Evolutionary conservation across 1,284 basidiomycete genomes (phyloP), one percentile per base, ranked within the genome.

Genomic region (Fomitopsis schrenkii): DNA sequence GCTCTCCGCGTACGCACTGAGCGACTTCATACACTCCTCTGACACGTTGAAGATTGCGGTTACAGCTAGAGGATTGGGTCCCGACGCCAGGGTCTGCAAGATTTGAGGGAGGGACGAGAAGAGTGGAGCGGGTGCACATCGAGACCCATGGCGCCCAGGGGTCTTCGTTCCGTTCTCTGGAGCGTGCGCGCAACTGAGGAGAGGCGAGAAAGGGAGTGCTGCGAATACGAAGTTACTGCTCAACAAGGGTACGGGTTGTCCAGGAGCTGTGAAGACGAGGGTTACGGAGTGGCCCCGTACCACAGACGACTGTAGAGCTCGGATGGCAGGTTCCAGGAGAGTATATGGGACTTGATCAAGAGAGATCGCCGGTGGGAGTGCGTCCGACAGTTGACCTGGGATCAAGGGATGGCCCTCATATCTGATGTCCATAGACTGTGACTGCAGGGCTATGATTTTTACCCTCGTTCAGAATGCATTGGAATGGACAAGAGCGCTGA

Each of bases 1-100:
- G 2, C 65, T 64, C 7, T 71, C 67, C 62, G 80, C 63, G 55
- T 57, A 57, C 36, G 58, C 56, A 46, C 63, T 50, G 67, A 72
- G 52, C 62, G 65, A 53, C 53, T 52, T 42, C 72, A 67, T 75
- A 55, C 79, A 77, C 38, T 74, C 68, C 9, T 63, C 63, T 4
- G 85, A 84, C 35, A 80, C 68, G 60, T 85, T 83, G 10, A 68
- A 71, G 28, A 83, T 62, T 6, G 74, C 72, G 46, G 74, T 63
- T 57, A 85, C 66, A n/a, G 63, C 70, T n/a, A 79, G 67, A 6
- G 65, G 62, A 3, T 64, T 56, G 0, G 68, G 60, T 38, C 68
- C 68, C 2, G 72, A 71, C 3, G 74, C 71, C n/a, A 79, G 64
- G 9, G 73, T 58, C 38, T 70, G 67, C 28, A 77, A 67, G 59